Evolutionary conservation across 129 eudicot species (phyloP).

Genomic region (Flaveria ramosissima): DNA sequence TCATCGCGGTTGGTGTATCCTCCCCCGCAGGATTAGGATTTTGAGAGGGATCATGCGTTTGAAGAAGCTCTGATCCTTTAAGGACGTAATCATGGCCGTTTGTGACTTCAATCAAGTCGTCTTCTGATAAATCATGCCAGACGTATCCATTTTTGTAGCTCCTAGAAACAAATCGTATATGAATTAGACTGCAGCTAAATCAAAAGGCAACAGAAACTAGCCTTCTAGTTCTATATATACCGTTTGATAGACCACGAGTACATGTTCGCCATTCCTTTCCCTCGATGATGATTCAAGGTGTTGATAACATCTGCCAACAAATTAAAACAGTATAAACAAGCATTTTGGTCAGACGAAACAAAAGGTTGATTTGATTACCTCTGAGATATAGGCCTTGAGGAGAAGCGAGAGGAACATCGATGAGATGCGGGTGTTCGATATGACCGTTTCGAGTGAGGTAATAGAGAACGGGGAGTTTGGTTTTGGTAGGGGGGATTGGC

Average conservation of each 20-base stretch:
- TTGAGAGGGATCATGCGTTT: no score
- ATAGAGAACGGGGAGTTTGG: slow-evolving; percentile 57
- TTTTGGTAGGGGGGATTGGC: neutral
- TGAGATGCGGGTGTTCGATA: slow-evolving; percentile 88
- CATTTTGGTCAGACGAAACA: no score
- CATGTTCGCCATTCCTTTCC: slow-evolving; percentile 64
- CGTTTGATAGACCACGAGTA: slow-evolving; percentile 73
- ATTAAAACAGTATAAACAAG: neutral
- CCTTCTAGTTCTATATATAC: slow-evolving; percentile 35
- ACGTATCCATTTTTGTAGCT: slow-evolving; percentile 71
- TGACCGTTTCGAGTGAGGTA: slow-evolving; percentile 64
- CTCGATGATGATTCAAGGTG: slow-evolving; percentile 55
- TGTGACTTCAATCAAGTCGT: slow-evolving; percentile 49
- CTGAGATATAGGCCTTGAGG: slow-evolving; percentile 53
- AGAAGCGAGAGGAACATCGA: slow-evolving; percentile 61
- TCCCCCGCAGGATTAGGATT: neutral
- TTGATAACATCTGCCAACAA: slow-evolving; percentile 53
- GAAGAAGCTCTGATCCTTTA: slow-evolving; percentile 60
- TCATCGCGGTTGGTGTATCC: slow-evolving; percentile 10
- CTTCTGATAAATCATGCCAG: slow-evolving; percentile 63
- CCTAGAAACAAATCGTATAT: slow-evolving; percentile 29
- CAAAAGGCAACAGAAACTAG: neutral
- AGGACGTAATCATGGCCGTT: slow-evolving; percentile 55
- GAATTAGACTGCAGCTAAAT: neutral
- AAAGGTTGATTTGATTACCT: neutral